Evolutionary conservation across 2,329 filamentous ascomycete genomes (phyloP).

Genomic region (Rhytidhysteron rufulum): DNA sequence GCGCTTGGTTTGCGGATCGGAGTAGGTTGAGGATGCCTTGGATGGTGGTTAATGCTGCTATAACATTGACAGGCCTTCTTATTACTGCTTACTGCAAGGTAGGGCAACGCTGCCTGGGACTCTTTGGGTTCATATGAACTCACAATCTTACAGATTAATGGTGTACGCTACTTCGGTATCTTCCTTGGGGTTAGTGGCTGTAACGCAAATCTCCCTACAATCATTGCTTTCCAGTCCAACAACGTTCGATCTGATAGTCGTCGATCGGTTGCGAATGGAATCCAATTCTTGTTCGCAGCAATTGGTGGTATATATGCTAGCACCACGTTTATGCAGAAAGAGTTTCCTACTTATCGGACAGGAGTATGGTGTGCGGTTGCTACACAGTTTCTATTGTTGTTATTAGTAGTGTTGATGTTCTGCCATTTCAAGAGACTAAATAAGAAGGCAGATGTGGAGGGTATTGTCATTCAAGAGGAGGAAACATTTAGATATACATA

Average conservation of each 20-base stretch:
- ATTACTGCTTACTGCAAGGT: slow-evolving; percentile 13
- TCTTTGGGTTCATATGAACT: no score
- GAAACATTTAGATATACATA: slow-evolving; percentile 1
- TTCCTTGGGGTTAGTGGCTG: slow-evolving; percentile 29
- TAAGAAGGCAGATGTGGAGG: slow-evolving; percentile 1
- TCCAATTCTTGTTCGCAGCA: slow-evolving; percentile 29
- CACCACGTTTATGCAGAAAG: slow-evolving; percentile 29
- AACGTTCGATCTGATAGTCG: slow-evolving; percentile 30
- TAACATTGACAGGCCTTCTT: slow-evolving; percentile 15
- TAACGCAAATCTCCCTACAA: slow-evolving; percentile 27
- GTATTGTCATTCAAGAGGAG: slow-evolving; percentile 1
- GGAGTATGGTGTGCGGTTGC: slow-evolving; percentile 23
- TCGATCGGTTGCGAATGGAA: slow-evolving; percentile 23
- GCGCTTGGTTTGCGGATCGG: slow-evolving; percentile 32
- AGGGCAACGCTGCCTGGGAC: no score
- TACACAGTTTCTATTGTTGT: slow-evolving; percentile 8
- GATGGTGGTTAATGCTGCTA: slow-evolving; percentile 17
- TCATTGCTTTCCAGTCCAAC: slow-evolving; percentile 27
- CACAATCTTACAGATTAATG: slow-evolving; percentile 14
- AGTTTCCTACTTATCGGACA: slow-evolving; percentile 23
- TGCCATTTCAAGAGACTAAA: not conserved
- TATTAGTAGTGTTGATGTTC: slow-evolving; percentile 2
- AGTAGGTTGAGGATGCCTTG: slow-evolving; percentile 25
- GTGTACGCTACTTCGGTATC: slow-evolving; percentile 29
- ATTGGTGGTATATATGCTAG: slow-evolving; percentile 29